Evolutionary conservation across 805 yeast species (phyloP).

Genomic region (Ogataea degrootiae): DNA sequence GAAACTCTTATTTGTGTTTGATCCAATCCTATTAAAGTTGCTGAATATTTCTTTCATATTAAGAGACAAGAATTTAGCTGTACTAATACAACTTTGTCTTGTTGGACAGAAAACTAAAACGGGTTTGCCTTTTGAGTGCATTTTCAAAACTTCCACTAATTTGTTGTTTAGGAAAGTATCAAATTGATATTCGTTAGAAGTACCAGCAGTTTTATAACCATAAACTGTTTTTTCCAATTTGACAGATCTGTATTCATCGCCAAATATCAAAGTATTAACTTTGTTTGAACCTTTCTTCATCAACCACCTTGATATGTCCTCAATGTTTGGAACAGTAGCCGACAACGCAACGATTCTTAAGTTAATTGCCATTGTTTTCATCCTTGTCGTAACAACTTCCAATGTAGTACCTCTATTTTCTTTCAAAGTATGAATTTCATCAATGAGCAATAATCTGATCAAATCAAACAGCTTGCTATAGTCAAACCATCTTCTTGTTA

Average conservation of each 20-base stretch:
- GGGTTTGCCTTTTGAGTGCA: slow-evolving; percentile 38
- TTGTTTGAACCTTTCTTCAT: slow-evolving; percentile 11
- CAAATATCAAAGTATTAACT: slow-evolving; percentile 39
- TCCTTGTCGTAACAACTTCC: slow-evolving; percentile 44
- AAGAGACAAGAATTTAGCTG: slow-evolving; percentile 39
- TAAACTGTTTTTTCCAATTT: slow-evolving; percentile 36
- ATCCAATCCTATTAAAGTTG: background rate
- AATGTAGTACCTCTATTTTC: slow-evolving; percentile 45
- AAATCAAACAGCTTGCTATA: slow-evolving; percentile 1
- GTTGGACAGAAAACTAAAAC: slow-evolving; percentile 51
- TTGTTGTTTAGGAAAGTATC: slow-evolving; percentile 41
- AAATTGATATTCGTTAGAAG: slow-evolving; percentile 42
- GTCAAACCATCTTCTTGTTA: slow-evolving; percentile 4
- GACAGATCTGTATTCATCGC: slow-evolving; percentile 45
- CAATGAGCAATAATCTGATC: slow-evolving; percentile 49
- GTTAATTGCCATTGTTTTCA: slow-evolving; percentile 34
- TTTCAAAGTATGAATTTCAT: slow-evolving; percentile 44
- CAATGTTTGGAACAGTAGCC: slow-evolving; percentile 50
- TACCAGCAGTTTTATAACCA: slow-evolving; percentile 34
- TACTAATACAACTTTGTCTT: slow-evolving; percentile 40
- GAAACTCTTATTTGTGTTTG: background rate
- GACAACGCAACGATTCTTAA: slow-evolving; percentile 44
- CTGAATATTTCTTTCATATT: slow-evolving; percentile 8
- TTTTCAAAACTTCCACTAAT: slow-evolving; percentile 34
- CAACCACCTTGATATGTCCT: slow-evolving; percentile 44